phyloP scores from a whole-genome alignment of 352 stramenopile species.

The Pythium angustatum region DNA sequence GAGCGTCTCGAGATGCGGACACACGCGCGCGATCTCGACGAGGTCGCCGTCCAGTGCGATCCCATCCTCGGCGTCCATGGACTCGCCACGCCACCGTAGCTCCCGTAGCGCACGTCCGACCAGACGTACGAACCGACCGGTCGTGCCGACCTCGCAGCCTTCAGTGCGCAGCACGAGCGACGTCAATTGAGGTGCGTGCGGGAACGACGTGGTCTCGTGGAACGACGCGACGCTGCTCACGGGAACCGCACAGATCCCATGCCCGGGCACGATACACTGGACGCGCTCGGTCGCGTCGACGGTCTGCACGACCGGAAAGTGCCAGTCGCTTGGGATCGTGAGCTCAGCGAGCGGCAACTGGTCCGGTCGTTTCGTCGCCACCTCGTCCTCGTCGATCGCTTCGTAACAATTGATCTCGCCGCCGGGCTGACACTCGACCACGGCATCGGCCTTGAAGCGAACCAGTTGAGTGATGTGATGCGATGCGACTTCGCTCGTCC shows the following conservation, averaged over 20 bases:
- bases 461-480: background rate
- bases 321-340: background rate
- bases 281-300: background rate
- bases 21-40: background rate
- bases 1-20: background rate
- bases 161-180: constrained; percentile 9
- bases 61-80: background rate
- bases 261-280: background rate
- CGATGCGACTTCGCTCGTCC: background rate
- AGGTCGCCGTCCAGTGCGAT: background rate
- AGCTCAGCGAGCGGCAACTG: background rate
- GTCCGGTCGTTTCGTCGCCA: background rate
- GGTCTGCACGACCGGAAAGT: background rate
- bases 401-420: background rate
- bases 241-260: background rate
- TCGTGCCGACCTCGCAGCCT: background rate
- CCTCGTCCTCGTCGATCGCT: background rate
- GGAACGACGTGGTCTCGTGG: background rate
- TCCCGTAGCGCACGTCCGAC: background rate
- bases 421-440: background rate
- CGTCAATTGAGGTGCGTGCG: background rate
- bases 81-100: constrained; percentile 4
- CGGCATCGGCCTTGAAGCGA: background rate
- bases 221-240: background rate
- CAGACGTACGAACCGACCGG: constrained; percentile 1